Evolutionary conservation across 768 basidiomycete genomes (phyloP).

Genomic region (Trametes punicea): DNA sequence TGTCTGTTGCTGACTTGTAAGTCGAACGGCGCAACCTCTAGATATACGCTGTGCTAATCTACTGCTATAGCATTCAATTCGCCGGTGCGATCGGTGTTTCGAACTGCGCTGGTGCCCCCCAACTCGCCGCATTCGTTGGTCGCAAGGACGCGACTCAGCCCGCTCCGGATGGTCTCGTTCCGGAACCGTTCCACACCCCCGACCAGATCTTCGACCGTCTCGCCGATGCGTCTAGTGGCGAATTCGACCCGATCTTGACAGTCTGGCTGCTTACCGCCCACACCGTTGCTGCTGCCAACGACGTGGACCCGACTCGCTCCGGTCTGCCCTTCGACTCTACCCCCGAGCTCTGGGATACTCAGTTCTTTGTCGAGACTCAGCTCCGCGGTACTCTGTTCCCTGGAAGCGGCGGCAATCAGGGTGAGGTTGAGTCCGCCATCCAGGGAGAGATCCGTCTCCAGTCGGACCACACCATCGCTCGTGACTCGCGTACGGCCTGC

Average conservation of each 20-base stretch:
- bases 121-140: constrained; percentile 10
- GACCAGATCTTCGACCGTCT: constrained; percentile 21
- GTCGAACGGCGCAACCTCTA: background rate
- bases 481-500: constrained; percentile 27
- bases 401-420: constrained; percentile 15
- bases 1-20: constrained; percentile 14
- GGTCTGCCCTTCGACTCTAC: constrained; percentile 16
- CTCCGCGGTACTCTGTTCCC: constrained; percentile 13
- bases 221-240: constrained; percentile 12
- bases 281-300: constrained; percentile 15
- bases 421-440: constrained; percentile 15
- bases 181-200: constrained; percentile 13
- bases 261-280: constrained; percentile 16
- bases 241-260: constrained; percentile 8
- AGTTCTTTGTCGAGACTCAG: constrained; percentile 15
- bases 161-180: constrained; percentile 10
- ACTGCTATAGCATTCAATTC: constrained; percentile 5
- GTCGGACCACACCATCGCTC: constrained; percentile 22
- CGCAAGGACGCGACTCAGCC: constrained; percentile 14
- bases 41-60: background rate
- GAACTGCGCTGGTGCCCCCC: constrained; percentile 16
- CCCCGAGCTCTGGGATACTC: constrained; percentile 12
- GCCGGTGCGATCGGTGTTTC: constrained; percentile 13
- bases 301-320: constrained; percentile 10
- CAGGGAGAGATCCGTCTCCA: constrained; percentile 14